A percentile compares a stretch with the other conserved stretches of the same genome.
Evolutionary conservation across 345 rosid species (phyloP).

Genomic region (Brassica nigra): DNA sequence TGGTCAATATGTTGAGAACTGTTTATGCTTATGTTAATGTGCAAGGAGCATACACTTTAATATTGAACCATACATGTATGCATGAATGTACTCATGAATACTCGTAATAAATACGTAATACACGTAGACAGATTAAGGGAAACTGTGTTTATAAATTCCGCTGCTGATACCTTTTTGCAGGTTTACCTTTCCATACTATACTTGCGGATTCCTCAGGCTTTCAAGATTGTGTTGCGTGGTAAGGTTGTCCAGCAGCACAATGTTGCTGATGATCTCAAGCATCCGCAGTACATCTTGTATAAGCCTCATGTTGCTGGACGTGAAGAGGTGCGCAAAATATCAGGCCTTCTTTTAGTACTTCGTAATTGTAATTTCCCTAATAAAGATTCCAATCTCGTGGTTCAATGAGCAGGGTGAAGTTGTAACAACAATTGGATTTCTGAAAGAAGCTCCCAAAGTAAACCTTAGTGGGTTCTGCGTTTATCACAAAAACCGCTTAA

Average conservation of each 20-base stretch:
- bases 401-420: constrained; percentile 62
- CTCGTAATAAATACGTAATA: not conserved
- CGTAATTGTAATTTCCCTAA: not conserved
- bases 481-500: constrained; percentile 90
- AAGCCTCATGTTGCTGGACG: constrained; percentile 71
- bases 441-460: constrained; percentile 85
- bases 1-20: constrained; percentile 1
- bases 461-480: constrained; percentile 79
- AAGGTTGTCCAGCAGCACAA: constrained; percentile 73
- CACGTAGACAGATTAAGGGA: constrained; percentile 6
- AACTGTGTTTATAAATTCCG: constrained; percentile 15
- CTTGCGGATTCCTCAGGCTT: constrained; percentile 67
- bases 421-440: constrained; percentile 85
- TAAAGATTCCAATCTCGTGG: constrained; percentile 2
- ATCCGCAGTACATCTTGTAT: constrained; percentile 76
- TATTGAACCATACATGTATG: constrained; percentile 12
- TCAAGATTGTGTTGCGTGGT: constrained; percentile 76
- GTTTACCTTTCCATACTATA: constrained; percentile 84
- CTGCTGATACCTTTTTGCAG: constrained; percentile 42
- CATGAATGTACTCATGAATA: constrained; percentile 13
- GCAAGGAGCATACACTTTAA: constrained; percentile 1
- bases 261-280: constrained; percentile 84
- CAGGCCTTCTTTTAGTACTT: constrained; percentile 1
- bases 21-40: constrained; percentile 25
- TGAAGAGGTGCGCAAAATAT: constrained; percentile 50